Conservation (phyloP, 371 early-diverging fungal genomes). For the Mucor velutinosus region DNA sequence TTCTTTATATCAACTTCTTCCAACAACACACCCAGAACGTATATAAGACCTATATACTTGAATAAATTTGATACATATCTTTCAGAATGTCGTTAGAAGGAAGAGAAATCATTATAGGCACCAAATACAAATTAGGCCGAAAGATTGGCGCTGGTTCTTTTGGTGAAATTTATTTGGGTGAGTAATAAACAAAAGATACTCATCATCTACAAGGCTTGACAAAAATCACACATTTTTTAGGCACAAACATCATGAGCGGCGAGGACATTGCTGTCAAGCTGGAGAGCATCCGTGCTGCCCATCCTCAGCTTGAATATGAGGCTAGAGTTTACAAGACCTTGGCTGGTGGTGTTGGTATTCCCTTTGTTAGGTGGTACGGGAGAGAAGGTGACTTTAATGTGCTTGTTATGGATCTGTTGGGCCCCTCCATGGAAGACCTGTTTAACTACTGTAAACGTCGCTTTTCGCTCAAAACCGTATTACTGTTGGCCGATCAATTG, state of each 20-base stretch:
- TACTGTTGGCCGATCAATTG: slow-evolving; percentile 98
- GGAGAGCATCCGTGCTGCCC: slow-evolving; percentile 89
- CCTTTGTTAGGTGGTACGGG: slow-evolving; percentile 94
- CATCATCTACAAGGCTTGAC: neutral
- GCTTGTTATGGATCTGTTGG: slow-evolving; percentile 98
- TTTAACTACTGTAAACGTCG: slow-evolving; percentile 98
- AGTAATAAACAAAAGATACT: neutral
- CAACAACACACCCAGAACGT: neutral
- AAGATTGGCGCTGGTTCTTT: slow-evolving; percentile 99
- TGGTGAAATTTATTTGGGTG: slow-evolving; percentile 98
- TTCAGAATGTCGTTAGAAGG: slow-evolving; percentile 48
- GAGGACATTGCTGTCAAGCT: slow-evolving; percentile 97
- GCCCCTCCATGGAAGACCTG: slow-evolving; percentile 97
- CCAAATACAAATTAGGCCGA: slow-evolving; percentile 92
- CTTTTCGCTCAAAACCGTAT: slow-evolving; percentile 97
- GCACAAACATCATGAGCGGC: slow-evolving; percentile 88
- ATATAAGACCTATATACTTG: neutral
- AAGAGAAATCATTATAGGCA: slow-evolving; percentile 62
- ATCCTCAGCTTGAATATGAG: slow-evolving; percentile 97
- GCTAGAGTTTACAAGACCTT: slow-evolving; percentile 93
- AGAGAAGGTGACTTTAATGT: slow-evolving; percentile 92
- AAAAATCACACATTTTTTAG: slow-evolving; percentile 40
- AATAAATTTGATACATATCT: neutral
- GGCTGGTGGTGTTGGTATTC: slow-evolving; percentile 96
- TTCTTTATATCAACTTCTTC: neutral